phyloP scores from a whole-genome alignment of 2,329 filamentous ascomycete species.

The Fusarium decemcellulare region DNA sequence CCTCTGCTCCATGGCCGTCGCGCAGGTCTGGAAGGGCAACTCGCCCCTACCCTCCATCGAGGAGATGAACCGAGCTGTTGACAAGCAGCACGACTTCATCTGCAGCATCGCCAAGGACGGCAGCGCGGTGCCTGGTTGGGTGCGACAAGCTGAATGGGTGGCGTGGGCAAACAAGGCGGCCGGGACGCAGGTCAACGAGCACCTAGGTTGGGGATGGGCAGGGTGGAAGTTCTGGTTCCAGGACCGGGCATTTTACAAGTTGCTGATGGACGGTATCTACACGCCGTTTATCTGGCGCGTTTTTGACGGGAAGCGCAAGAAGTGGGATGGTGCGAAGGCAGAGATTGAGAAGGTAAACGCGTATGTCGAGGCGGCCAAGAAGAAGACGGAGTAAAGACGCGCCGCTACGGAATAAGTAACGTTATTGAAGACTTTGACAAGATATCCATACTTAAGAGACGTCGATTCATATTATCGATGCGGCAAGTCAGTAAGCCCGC shows the following conservation, averaged over 20 bases:
- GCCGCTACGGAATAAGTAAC: not conserved
- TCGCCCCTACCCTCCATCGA: slow-evolving; percentile 52
- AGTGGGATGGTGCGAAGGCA: slow-evolving; percentile 56
- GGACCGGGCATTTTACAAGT: slow-evolving; percentile 54
- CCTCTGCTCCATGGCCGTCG: slow-evolving; percentile 58
- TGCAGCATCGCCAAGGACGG: slow-evolving; percentile 47
- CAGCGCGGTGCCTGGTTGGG: slow-evolving; percentile 44
- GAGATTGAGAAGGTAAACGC: slow-evolving; percentile 52
- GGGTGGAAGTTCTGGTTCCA: slow-evolving; percentile 59
- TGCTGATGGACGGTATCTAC: slow-evolving; percentile 56
- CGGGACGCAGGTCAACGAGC: slow-evolving; percentile 56
- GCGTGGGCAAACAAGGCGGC: slow-evolving; percentile 58
- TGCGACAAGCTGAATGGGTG: slow-evolving; percentile 54
- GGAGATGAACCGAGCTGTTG: slow-evolving; percentile 55
- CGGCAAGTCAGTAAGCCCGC: too few species aligned
- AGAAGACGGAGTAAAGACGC: slow-evolving; percentile 26
- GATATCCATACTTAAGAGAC: too few species aligned
- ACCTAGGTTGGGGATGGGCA: slow-evolving; percentile 57
- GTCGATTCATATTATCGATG: too few species aligned
- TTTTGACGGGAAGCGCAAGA: slow-evolving; percentile 58
- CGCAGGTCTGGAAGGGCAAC: slow-evolving; percentile 59
- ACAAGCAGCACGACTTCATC: slow-evolving; percentile 52
- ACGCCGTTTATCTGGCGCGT: slow-evolving; percentile 58
- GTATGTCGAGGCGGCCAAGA: slow-evolving; percentile 29
- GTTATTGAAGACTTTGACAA: not conserved